Evolutionary conservation across 1,139 yeast genomes (phyloP).

Genomic region (Diutina pseudorugosa): DNA sequence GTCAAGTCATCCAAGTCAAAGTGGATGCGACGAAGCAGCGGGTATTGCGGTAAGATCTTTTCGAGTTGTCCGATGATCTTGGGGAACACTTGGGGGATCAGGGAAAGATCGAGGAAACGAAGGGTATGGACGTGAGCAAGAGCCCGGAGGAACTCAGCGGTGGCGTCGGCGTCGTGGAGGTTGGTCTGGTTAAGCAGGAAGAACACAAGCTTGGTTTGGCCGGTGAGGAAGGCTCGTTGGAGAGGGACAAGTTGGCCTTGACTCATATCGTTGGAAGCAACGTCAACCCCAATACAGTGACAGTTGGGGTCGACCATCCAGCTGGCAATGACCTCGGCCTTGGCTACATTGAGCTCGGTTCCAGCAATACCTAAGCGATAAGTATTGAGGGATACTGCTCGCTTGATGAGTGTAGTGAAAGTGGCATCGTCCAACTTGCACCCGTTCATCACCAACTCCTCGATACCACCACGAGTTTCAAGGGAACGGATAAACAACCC

Average conservation of each 20-base stretch:
- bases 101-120: conserved; percentile 66
- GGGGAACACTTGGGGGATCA: conserved; percentile 65
- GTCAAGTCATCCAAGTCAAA: conserved; percentile 62
- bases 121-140: conserved; percentile 43
- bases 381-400: conserved; percentile 43
- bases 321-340: conserved; percentile 34
- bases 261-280: conserved; percentile 70
- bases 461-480: conserved; percentile 54
- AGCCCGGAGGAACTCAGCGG: conserved; percentile 37
- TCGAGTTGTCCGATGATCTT: conserved; percentile 49
- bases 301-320: conserved; percentile 49
- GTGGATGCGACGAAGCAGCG: conserved; percentile 59
- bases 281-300: conserved; percentile 67
- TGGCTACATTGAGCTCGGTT: conserved; percentile 46
- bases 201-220: conserved; percentile 33
- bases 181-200: conserved; percentile 65
- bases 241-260: conserved; percentile 41
- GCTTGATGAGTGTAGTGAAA: conserved; percentile 38
- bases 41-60: conserved; percentile 52
- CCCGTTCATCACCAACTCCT: conserved; percentile 75
- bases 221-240: conserved; percentile 23
- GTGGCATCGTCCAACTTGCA: conserved; percentile 46
- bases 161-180: conserved; percentile 40
- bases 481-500: conserved; percentile 48
- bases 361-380: conserved; percentile 71